Base-by-base conservation (phyloP, 495 filamentous ascomycete genomes). In the Aspergillus funiculosus region DNA sequence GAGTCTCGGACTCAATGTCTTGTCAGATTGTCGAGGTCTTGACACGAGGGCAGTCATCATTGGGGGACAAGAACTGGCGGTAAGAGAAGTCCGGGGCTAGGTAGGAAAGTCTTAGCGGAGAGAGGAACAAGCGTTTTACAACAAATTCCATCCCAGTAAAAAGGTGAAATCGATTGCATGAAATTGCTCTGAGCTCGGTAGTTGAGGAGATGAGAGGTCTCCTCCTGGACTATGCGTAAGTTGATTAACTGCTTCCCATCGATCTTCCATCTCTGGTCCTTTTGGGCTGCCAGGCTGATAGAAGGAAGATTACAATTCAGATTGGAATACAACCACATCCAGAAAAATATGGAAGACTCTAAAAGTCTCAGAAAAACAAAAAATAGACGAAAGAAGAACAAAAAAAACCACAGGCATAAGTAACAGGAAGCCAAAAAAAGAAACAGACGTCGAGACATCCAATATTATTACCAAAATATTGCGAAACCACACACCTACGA, bases 1-100 rank as follows among this genome's bases (percentile, higher is more conserved):
- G 31, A 36, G 17, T 36, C 21, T 15, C 17, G 21, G 39, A 41
- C 29, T 25, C 29, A 14, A 29, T 27, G 27, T n/a, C 32, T 35
- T 50, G 51, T 40, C 47, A 40, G 36, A 5, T 15, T 28, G 35
- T 43, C 21, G 35, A 53, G 35, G 19, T 34, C 21, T 45, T 44
- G 50, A 47, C 50, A 53, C 46, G 46, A 50, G 20, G 41, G 28
- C 39, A 15, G 18, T 28, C 53, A 38, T 56, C 42, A 52, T 56
- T 49, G 50, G 52, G 45, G 49, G 46, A 44, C 11, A 13, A 42
- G 46, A 50, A 58, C 30, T 55, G 50, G 56, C 52, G 56, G 56
- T 58, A 58, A 58, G 45, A 31, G 32, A 36, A 48, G 9, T 9
- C 43, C 39, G 43, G 37, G 20, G 25, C 47, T 49, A 48, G 46